phyloP scores from a whole-genome alignment of 495 filamentous ascomycete species.

The Trichocladium uniseriatum region DNA sequence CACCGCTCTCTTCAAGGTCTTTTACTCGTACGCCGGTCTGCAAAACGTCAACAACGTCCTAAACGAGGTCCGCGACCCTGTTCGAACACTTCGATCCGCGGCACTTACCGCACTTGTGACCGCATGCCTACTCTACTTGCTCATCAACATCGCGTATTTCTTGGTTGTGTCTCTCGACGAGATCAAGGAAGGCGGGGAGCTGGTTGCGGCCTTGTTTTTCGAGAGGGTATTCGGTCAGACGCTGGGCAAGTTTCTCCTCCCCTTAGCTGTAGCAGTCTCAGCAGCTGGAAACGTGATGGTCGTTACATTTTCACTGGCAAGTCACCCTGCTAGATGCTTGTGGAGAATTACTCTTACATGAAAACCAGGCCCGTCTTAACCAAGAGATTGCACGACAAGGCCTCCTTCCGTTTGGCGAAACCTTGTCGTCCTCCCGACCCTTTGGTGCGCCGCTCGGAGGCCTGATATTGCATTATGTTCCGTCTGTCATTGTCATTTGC shows the following conservation, averaged over 20 bases:
- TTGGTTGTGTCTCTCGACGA: conserved; percentile 58
- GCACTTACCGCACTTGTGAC: conserved; percentile 53
- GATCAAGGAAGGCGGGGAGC: conserved; percentile 56
- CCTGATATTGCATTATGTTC: conserved; percentile 58
- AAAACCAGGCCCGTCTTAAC: conserved; percentile 47
- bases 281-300: conserved; percentile 72
- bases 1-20: conserved; percentile 62
- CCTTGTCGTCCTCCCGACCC: conserved; percentile 55
- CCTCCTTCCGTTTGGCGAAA: conserved; percentile 56
- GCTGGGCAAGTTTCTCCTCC: conserved; percentile 36
- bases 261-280: conserved; percentile 29
- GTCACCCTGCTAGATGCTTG: not conserved
- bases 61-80: conserved; percentile 62
- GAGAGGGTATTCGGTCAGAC: conserved; percentile 52
- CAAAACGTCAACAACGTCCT: conserved; percentile 68
- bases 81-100: conserved; percentile 57
- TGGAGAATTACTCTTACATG: not conserved
- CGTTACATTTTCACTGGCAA: conserved; percentile 48
- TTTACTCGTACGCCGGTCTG: conserved; percentile 61
- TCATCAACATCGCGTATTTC: conserved; percentile 65
- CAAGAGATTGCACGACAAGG: conserved; percentile 44
- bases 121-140: conserved; percentile 51
- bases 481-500: conserved; percentile 54
- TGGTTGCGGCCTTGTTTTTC: conserved; percentile 62
- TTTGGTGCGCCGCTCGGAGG: conserved; percentile 60